Conservation (phyloP, 345 rosid species). For the Kandelia obovata region DNA sequence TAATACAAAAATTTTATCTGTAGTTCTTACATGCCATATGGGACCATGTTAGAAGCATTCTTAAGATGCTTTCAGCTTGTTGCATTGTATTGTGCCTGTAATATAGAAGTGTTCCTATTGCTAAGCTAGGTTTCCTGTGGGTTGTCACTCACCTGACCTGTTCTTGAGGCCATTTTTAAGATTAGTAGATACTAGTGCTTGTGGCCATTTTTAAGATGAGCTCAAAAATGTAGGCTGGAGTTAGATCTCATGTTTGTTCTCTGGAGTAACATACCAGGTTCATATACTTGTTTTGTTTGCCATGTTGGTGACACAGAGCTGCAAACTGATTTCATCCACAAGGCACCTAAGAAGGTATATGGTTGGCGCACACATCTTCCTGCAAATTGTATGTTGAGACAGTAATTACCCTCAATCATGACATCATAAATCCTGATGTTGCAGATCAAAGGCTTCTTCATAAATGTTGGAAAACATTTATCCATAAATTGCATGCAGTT, state of each 20-base stretch:
- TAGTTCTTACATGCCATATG: background rate
- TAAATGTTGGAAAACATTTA: too few species aligned
- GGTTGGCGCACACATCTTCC: too few species aligned
- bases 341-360: conserved; percentile 67
- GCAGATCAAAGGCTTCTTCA: too few species aligned
- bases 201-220: background rate
- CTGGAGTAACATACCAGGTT: background rate
- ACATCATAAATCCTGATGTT: too few species aligned
- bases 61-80: background rate
- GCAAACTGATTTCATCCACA: conserved; percentile 66
- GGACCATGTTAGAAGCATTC: background rate
- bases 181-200: conserved; percentile 2
- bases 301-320: conserved; percentile 62
- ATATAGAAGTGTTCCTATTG: background rate
- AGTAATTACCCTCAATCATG: too few species aligned
- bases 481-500: too few species aligned
- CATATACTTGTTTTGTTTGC: conserved; percentile 17
- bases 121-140: background rate
- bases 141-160: background rate
- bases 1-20: background rate
- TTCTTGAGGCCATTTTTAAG: background rate
- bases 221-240: background rate
- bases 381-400: too few species aligned
- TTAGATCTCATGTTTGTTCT: background rate
- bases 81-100: background rate